Conservation (phyloP, 2,329 filamentous ascomycete genomes). For the Claviceps fusiformis region DNA sequence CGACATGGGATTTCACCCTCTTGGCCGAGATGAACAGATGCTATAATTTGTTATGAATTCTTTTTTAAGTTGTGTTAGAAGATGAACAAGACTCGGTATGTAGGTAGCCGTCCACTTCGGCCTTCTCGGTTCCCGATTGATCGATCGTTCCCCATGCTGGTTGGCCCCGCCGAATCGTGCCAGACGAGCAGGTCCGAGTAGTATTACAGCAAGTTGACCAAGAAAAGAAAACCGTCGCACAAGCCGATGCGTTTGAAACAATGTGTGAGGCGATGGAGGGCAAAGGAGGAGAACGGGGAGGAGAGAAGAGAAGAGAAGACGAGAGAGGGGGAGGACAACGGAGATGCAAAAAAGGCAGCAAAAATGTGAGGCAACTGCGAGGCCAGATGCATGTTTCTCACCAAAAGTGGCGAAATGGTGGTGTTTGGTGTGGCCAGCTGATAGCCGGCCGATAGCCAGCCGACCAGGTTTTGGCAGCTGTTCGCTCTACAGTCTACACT, state of each 20-base stretch:
- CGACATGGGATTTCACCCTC: not conserved
- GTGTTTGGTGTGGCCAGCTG: not conserved
- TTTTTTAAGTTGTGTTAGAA: too few species aligned
- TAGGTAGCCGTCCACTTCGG: not conserved
- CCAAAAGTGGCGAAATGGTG: not conserved
- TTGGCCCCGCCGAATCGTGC: not conserved
- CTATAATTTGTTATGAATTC: too few species aligned
- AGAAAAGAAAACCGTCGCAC: not conserved
- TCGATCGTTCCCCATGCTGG: not conserved
- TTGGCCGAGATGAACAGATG: not conserved
- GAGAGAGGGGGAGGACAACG: too few species aligned
- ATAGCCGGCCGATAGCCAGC: not conserved
- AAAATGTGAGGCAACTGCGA: not conserved
- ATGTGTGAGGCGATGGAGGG: not conserved
- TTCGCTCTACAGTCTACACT: too few species aligned
- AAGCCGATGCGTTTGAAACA: not conserved
- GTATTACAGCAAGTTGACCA: not conserved
- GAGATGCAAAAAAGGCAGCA: not conserved
- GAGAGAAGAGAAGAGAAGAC: not conserved
- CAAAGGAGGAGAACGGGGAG: not conserved
- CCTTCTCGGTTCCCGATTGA: not conserved
- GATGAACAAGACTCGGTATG: not conserved
- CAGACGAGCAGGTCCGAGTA: not conserved
- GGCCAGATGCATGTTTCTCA: not conserved
- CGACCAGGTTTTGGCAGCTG: not conserved